Conservation (phyloP, 2,329 filamentous ascomycete genomes). For the Penicillium psychrosexuale region DNA sequence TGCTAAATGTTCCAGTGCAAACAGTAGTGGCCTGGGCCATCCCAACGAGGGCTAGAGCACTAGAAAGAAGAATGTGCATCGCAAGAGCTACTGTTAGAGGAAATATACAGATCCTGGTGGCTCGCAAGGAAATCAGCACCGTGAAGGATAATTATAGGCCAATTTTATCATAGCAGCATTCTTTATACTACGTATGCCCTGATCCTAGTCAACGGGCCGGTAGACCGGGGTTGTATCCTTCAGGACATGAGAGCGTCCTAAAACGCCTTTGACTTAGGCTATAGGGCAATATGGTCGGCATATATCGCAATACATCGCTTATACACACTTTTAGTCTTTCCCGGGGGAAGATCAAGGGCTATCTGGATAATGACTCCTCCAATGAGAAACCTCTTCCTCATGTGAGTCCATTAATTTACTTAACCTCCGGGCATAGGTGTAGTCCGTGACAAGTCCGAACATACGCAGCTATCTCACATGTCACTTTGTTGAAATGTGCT, state of each 20-base stretch:
- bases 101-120: neutral
- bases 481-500: neutral
- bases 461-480: neutral
- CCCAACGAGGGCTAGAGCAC: slow-evolving; percentile 7
- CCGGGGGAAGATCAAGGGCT: neutral
- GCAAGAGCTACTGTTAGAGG: neutral
- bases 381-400: neutral
- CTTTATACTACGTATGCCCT: neutral
- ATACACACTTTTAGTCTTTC: neutral
- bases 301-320: neutral
- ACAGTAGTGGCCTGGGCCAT: slow-evolving; percentile 12
- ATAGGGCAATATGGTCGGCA: neutral
- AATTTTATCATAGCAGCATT: neutral
- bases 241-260: neutral
- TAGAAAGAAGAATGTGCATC: slow-evolving; percentile 12
- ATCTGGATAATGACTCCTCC: slow-evolving; percentile 1
- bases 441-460: neutral
- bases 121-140: too few species aligned
- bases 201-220: neutral
- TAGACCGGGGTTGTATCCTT: neutral
- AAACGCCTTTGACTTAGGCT: neutral
- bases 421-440: neutral
- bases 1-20: slow-evolving; percentile 46
- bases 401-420: neutral
- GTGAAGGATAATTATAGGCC: neutral